A percentile compares a stretch with the other conserved stretches of the same genome.
Conservation (phyloP, 192 early-diverging fungal species). For the Haplosporangium gracile region DNA sequence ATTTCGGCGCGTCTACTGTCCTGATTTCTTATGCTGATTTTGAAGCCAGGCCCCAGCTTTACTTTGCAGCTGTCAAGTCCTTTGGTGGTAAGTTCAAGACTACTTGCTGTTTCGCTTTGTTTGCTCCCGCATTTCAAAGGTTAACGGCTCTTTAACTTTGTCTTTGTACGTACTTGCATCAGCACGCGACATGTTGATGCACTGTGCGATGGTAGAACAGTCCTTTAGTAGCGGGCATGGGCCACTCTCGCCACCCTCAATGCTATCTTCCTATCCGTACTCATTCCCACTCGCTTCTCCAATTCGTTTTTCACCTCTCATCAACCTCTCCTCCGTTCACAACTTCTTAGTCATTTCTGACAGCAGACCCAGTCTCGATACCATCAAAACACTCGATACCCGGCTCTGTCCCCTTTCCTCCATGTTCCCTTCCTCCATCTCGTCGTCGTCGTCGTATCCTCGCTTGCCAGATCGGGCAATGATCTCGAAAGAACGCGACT, state of each 20-base stretch:
- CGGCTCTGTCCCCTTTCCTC: constrained; percentile 54
- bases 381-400: constrained; percentile 58
- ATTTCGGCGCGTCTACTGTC: constrained; percentile 39
- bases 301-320: neutral
- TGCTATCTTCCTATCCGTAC: neutral
- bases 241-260: neutral
- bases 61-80: constrained; percentile 21
- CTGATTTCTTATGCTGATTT: constrained; percentile 34
- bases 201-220: constrained; percentile 29
- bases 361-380: neutral
- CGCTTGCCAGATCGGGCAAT: neutral
- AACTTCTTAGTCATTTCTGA: constrained; percentile 8
- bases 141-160: neutral
- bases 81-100: constrained; percentile 12
- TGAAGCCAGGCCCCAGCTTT: constrained; percentile 18
- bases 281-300: constrained; percentile 2
- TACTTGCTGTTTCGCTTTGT: neutral
- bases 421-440: neutral
- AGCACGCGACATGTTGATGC: constrained; percentile 12
- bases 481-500: constrained; percentile 1
- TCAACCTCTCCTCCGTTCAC: constrained; percentile 11
- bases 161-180: neutral
- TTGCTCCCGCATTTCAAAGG: neutral
- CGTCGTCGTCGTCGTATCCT: neutral
- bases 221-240: neutral